These are phyloP conservation scores for Pleurotus sapidus DNA, from an alignment of 768 basidiomycete genomes.

Conservation along the genomic window DNA sequence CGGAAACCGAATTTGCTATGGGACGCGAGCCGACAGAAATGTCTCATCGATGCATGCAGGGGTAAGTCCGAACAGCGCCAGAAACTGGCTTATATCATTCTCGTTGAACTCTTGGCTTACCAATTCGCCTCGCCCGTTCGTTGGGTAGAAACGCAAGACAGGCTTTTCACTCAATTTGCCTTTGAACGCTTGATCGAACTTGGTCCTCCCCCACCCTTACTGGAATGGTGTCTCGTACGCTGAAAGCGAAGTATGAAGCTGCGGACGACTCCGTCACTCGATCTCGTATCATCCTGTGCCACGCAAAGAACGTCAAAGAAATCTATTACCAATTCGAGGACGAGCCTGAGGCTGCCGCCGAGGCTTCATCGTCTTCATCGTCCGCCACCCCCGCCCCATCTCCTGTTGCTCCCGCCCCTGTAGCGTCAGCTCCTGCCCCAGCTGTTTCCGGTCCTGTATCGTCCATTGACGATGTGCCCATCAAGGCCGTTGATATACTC, in stretches of 20 bases:
- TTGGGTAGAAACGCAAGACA: conserved; percentile 99
- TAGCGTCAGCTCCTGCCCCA: conserved; percentile 54
- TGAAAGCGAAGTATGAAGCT: conserved; percentile 93
- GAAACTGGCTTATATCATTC: conserved; percentile 91
- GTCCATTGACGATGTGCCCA: conserved; percentile 83
- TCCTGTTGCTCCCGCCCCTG: conserved; percentile 36
- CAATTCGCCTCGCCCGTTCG: conserved; percentile 98
- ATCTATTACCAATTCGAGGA: conserved; percentile 99
- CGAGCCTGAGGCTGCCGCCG: conserved; percentile 50
- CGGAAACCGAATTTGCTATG: conserved; percentile 97
- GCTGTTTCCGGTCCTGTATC: conserved; percentile 75
- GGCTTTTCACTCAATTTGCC: conserved; percentile 78
- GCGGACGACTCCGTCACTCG: conserved; percentile 83
- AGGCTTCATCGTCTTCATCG: conserved; percentile 36
- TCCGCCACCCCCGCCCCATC: conserved; percentile 35
- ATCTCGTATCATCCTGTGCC: conserved; percentile 81
- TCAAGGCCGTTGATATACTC: conserved; percentile 89
- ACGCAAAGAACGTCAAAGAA: conserved; percentile 94
- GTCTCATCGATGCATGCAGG: conserved; percentile 97
- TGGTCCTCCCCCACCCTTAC: conserved; percentile 94
- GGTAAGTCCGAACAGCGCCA: conserved; percentile 77
- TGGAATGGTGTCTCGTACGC: conserved; percentile 89
- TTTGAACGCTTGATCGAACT: conserved; percentile 96
- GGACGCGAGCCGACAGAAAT: conserved; percentile 99
- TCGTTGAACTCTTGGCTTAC: conserved; percentile 95